A percentile compares a stretch with the other conserved stretches of the same genome.
phyloP scores from a whole-genome alignment of 768 basidiomycete genomes.

The Ephemerocybe angulata region DNA sequence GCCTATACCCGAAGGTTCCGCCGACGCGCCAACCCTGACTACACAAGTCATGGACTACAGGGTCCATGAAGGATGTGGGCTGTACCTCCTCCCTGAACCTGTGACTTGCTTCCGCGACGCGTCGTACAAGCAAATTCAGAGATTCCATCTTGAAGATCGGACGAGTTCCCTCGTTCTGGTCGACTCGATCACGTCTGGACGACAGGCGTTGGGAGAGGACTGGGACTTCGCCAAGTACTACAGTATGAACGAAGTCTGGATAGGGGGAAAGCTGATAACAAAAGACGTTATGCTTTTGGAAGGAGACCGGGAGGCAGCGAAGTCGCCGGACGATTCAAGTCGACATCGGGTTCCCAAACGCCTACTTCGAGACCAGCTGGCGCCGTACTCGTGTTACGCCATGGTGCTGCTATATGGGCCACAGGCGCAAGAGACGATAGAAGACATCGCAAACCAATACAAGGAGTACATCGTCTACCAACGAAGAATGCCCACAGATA shows the following conservation, averaged over 20 bases:
- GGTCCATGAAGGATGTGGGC: constrained; percentile 47
- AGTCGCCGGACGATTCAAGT: constrained; percentile 16
- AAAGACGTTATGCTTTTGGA: constrained; percentile 75
- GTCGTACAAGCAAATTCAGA: constrained; percentile 80
- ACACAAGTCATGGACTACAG: constrained; percentile 60
- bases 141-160: constrained; percentile 59
- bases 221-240: constrained; percentile 87
- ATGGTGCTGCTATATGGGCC: constrained; percentile 81
- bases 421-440: constrained; percentile 43
- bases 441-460: constrained; percentile 47
- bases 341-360: constrained; percentile 31
- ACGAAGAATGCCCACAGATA: constrained; percentile 49
- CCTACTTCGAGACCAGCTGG: constrained; percentile 55
- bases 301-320: constrained; percentile 36
- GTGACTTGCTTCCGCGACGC: constrained; percentile 89
- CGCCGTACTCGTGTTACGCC: constrained; percentile 88
- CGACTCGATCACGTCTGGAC: constrained; percentile 91
- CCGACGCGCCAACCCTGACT: constrained; percentile 33
- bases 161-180: constrained; percentile 69
- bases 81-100: constrained; percentile 88
- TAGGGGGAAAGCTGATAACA: constrained; percentile 61
- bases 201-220: constrained; percentile 77
- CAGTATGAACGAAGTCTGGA: constrained; percentile 79
- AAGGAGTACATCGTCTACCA: constrained; percentile 60
- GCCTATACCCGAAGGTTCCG: not conserved